Evolutionary conservation across 139 green algal genomes (phyloP), one percentile per base, ranked within the genome.

Genomic region (Coelastrella sp.): DNA sequence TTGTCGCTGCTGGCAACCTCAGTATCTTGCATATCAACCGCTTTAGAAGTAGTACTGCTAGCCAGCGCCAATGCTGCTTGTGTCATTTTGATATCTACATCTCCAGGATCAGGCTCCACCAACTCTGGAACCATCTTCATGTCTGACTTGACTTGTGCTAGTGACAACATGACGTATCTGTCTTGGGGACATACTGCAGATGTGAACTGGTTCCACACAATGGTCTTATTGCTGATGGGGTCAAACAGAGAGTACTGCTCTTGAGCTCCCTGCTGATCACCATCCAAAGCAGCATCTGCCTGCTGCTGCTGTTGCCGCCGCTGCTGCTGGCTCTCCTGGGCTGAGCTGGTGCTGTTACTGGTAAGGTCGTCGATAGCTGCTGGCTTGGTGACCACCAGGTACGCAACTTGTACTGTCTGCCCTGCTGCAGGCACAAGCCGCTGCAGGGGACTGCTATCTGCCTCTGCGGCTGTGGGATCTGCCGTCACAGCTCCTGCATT

Each of bases 111-210:
- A 23, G 84, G 60, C 23, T 87, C 91, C 23, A 91, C 16, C 22
- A 96, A 82, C 87, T 93, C 90, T 14, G 83, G 76, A 61, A 89
- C 47, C 91, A 94, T 91, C 61, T 73, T 85, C 91, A 91, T 90
- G 5, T 83, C 60, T n/a, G 59, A 59, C 16, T 7, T 23, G 78
- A 91, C 22, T 78, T 93, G 89, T 20, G 74, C 87, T 54, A 93
- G 75, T 59, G 90, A 80, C 87, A 91, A 56, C 71, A 86, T 75
- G 20, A 85, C 71, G n/a, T 73, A 91, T 66, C 90, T 81, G 16
- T 92, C 90, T 17, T 95, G 88, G 0, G 88, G 54, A 17, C 83
- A 87, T 22, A 90, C 47, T 16, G 93, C 80, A 14, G 95, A 89
- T 2, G 91, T 82, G 87, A 87, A 87, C 4, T 56, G 20, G 10